phyloP scores from a whole-genome alignment of 2,329 filamentous ascomycete genomes.

The Colletotrichum tropicale region DNA sequence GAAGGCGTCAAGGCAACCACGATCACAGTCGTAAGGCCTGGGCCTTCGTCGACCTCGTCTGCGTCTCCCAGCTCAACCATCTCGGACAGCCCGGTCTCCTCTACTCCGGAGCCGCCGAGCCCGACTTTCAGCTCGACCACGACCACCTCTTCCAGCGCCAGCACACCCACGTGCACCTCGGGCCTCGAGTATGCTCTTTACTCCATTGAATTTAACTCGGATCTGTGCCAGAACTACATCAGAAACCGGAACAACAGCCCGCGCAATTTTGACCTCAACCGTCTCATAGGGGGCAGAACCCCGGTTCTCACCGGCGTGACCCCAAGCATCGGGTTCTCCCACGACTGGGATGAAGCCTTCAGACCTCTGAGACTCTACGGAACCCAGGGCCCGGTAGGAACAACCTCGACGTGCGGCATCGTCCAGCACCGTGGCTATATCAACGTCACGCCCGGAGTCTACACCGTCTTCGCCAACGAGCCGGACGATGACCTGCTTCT shows the following conservation, averaged over 20 bases:
- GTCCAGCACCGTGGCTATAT: slow-evolving; percentile 9
- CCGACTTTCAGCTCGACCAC: not conserved
- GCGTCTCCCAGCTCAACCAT: not conserved
- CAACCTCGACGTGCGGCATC: not conserved
- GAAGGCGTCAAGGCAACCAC: slow-evolving; percentile 15
- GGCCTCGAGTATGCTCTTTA: slow-evolving; percentile 15
- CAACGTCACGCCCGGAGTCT: not conserved
- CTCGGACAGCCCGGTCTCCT: not conserved
- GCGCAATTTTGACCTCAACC: not conserved
- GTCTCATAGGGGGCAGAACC: not conserved
- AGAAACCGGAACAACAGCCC: not conserved
- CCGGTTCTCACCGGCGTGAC: not conserved
- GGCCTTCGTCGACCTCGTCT: not conserved
- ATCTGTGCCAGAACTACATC: not conserved
- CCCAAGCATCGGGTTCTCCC: not conserved
- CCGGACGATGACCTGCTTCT: not conserved
- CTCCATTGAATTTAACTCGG: not conserved
- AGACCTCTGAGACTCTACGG: not conserved
- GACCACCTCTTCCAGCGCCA: not conserved
- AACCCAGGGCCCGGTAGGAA: not conserved
- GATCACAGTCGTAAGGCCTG: slow-evolving; percentile 10
- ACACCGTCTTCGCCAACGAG: not conserved
- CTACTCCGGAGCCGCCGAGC: not conserved
- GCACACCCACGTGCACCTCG: not conserved
- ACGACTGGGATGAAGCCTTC: not conserved